Evolutionary conservation across 1,284 basidiomycete species (phyloP), one percentile per base, ranked within the genome.

Genomic region (Dichomitus squalens): DNA sequence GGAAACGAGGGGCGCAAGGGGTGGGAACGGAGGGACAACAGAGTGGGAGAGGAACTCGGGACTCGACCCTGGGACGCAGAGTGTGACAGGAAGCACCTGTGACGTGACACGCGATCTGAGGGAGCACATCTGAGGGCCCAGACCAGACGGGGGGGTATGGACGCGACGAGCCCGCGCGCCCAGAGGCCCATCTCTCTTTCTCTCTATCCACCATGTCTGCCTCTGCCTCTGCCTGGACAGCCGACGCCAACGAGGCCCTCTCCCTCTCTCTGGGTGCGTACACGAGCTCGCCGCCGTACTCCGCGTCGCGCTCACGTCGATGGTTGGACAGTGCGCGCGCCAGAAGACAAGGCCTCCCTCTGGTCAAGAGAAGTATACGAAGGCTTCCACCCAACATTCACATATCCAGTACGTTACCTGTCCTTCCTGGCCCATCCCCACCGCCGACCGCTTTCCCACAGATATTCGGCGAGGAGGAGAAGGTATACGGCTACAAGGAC

Each of bases 381-480:
- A 64, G 76, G 79, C 18, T 96, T 95, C 71, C 83, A 90, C 65
- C 94, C 93, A 1, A 78, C 79, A 6, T 96, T 96, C 74, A 96
- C 93, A 0, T 96, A 96, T 74, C 92, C 94, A 25, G 90, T 92
- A 66, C 58, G 85, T 73, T 21, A 1, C 6, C 11, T 16, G 9
- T 29, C 18, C 7, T 41, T 18, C 36, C 35, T 12, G 18, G 23
- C 6, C 33, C 29, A 7, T 35, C 16, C 34, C 12, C 29, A 18
- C 47, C 38, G 5, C 47, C 43, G 20, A 29, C 49, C 36, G 25
- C 1, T 21, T 29, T 3, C 6, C 5, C 38, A 39, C 55, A 92
- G 83, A 95, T 98, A 72, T 98, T 90, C 70, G 96, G 96, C 52
- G 93, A 98, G 68, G 92, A 96, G 55, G 95, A 99, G 77, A 96